These are phyloP conservation scores for Eimeria mitis DNA, from an alignment of 169 alveolate species.

Conservation along the genomic window DNA sequence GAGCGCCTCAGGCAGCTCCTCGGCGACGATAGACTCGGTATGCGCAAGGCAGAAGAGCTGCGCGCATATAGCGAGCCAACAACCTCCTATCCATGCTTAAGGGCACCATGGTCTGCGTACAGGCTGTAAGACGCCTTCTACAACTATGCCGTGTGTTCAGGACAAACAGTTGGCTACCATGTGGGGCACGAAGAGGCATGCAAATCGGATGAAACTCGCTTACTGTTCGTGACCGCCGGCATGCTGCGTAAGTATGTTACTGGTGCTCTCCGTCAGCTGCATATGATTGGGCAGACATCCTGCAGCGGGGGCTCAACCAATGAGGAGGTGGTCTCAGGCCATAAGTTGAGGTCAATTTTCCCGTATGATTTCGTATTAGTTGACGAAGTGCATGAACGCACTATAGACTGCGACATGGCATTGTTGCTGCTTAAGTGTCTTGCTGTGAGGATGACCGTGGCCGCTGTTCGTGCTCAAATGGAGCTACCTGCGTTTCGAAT, in stretches of 20 bases:
- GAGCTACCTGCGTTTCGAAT: constrained; percentile 34
- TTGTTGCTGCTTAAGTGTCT: constrained; percentile 37
- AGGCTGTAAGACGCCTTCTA: background rate
- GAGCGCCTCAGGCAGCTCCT: constrained; percentile 63
- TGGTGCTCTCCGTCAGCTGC: constrained; percentile 35
- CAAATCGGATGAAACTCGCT: constrained; percentile 25
- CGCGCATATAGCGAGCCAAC: background rate
- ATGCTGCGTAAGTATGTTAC: constrained; percentile 55
- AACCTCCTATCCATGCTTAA: background rate
- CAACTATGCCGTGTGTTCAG: background rate
- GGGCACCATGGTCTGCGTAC: background rate
- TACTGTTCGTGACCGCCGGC: constrained; percentile 50
- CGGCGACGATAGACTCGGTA: constrained; percentile 44
- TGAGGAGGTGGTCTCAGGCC: background rate
- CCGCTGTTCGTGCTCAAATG: constrained; percentile 26
- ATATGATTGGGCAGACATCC: background rate
- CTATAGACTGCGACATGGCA: constrained; percentile 36
- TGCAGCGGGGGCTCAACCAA: background rate
- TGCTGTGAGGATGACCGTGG: constrained; percentile 8
- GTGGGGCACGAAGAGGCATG: constrained; percentile 40
- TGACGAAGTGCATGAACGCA: constrained; percentile 48
- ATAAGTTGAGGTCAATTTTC: background rate
- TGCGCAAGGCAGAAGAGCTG: background rate
- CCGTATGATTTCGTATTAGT: constrained; percentile 43
- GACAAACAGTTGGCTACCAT: constrained; percentile 62